A percentile compares a stretch with the other conserved stretches of the same genome.
These are phyloP conservation scores for Exophiala calicioides DNA, from an alignment of 2,329 filamentous ascomycete species.

Conservation along the genomic window DNA sequence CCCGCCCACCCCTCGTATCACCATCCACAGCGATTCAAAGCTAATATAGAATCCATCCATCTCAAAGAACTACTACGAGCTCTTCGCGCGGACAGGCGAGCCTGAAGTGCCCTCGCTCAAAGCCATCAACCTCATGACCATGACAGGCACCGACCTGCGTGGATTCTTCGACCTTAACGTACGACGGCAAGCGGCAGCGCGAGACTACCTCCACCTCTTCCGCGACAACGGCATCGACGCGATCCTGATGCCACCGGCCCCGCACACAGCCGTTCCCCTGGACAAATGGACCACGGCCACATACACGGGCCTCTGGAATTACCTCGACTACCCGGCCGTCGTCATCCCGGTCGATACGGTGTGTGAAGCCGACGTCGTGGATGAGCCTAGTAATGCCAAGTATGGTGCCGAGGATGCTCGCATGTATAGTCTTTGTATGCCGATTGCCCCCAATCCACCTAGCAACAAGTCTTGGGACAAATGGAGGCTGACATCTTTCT, in stretches of 20 bases:
- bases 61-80: conserved; percentile 15
- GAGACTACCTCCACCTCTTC: conserved; percentile 28
- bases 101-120: conserved; percentile 16
- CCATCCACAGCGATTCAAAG: no score
- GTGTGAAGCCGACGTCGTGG: conserved; percentile 48
- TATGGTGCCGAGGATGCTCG: conserved; percentile 17
- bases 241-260: conserved; percentile 63
- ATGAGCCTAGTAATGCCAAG: conserved; percentile 36
- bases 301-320: conserved; percentile 68
- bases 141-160: conserved; percentile 11
- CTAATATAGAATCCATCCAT: conserved; percentile 1
- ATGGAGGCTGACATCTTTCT: conserved; percentile 39
- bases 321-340: conserved; percentile 66
- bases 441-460: conserved; percentile 1
- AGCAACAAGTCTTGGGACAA: not conserved
- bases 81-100: conserved; percentile 19
- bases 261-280: conserved; percentile 61
- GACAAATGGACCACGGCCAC: conserved; percentile 61
- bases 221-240: conserved; percentile 54
- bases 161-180: conserved; percentile 20
- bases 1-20: not conserved
- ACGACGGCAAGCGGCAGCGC: conserved; percentile 13
- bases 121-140: conserved; percentile 6
- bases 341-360: conserved; percentile 62
- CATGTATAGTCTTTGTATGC: conserved; percentile 19